These are phyloP conservation scores for Ophiocordyceps sinensis DNA, from an alignment of 2,329 filamentous ascomycete species.

Conservation along the genomic window DNA sequence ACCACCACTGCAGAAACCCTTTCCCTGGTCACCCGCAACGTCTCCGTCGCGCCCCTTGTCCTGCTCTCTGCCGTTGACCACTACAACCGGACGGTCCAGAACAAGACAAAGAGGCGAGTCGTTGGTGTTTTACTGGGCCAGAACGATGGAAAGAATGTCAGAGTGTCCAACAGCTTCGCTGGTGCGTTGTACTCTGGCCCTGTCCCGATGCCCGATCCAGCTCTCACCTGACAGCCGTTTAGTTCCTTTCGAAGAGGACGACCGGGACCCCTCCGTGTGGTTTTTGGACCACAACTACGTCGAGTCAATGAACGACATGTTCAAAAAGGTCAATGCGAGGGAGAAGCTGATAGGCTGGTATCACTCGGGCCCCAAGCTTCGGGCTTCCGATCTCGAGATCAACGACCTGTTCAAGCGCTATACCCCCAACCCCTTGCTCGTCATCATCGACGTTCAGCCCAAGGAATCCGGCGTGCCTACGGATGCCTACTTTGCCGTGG, in stretches of 20 bases:
- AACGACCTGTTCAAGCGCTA: slow-evolving; percentile 99
- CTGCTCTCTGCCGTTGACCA: slow-evolving; percentile 97
- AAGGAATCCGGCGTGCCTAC: slow-evolving; percentile 97
- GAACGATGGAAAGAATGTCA: slow-evolving; percentile 90
- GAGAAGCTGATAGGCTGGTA: slow-evolving; percentile 99
- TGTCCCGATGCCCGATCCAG: background rate
- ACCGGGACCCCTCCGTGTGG: slow-evolving; percentile 97
- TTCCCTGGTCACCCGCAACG: slow-evolving; percentile 83
- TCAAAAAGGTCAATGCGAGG: slow-evolving; percentile 98
- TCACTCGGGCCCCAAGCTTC: slow-evolving; percentile 91
- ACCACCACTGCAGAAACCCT: slow-evolving; percentile 93
- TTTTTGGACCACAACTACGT: slow-evolving; percentile 99
- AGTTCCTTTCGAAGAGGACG: slow-evolving; percentile 98
- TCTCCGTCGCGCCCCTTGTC: slow-evolving; percentile 94
- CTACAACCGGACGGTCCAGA: slow-evolving; percentile 83
- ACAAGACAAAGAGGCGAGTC: slow-evolving; percentile 73
- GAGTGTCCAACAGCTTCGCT: slow-evolving; percentile 98
- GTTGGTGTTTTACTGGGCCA: slow-evolving; percentile 90
- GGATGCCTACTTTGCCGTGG: slow-evolving; percentile 96
- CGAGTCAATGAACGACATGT: slow-evolving; percentile 99
- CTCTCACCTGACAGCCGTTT: slow-evolving; percentile 7
- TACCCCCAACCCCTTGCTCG: slow-evolving; percentile 86
- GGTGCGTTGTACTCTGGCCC: slow-evolving; percentile 35
- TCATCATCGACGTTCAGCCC: slow-evolving; percentile 96
- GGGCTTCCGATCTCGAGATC: slow-evolving; percentile 94